A percentile compares a stretch with the other conserved stretches of the same genome.
phyloP scores from a whole-genome alignment of 1,284 basidiomycete species.

The Inonotus hispidus region DNA sequence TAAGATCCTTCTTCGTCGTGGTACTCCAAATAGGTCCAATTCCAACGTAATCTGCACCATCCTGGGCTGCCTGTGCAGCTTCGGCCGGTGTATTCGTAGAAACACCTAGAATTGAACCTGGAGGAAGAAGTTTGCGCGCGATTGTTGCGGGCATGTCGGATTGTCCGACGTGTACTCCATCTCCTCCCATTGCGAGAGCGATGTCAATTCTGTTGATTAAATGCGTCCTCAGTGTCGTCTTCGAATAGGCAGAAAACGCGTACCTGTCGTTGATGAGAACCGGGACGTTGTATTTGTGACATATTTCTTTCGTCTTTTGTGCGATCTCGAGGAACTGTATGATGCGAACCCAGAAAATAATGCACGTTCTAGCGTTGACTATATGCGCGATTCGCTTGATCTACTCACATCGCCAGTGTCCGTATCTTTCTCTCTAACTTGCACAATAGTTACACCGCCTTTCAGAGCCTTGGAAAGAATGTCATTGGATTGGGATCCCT shows the following conservation, averaged over 20 bases:
- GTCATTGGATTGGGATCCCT: background rate
- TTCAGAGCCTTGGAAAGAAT: conserved; percentile 51
- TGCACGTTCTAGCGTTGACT: conserved; percentile 19
- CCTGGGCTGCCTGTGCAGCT: conserved; percentile 48
- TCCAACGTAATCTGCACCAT: conserved; percentile 80
- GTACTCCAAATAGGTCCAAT: conserved; percentile 80
- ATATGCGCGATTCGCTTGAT: conserved; percentile 8
- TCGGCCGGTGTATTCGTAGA: conserved; percentile 73
- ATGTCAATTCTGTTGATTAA: conserved; percentile 65
- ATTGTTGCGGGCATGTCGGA: conserved; percentile 75
- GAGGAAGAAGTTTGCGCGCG: conserved; percentile 69
- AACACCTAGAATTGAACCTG: conserved; percentile 73
- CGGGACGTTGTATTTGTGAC: conserved; percentile 77
- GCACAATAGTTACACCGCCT: conserved; percentile 87
- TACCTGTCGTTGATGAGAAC: conserved; percentile 80
- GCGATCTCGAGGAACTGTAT: conserved; percentile 78
- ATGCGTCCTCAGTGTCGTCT: background rate
- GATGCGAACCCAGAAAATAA: background rate
- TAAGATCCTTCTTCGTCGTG: conserved; percentile 64
- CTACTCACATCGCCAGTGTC: conserved; percentile 70
- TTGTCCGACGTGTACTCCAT: conserved; percentile 90
- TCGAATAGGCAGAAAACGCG: background rate
- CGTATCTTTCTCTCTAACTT: conserved; percentile 79
- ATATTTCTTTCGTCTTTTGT: conserved; percentile 63
- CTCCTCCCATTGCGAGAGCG: conserved; percentile 69